Evolutionary conservation across 306 rosid genomes (phyloP).

Genomic region (Styphnolobium japonicum): DNA sequence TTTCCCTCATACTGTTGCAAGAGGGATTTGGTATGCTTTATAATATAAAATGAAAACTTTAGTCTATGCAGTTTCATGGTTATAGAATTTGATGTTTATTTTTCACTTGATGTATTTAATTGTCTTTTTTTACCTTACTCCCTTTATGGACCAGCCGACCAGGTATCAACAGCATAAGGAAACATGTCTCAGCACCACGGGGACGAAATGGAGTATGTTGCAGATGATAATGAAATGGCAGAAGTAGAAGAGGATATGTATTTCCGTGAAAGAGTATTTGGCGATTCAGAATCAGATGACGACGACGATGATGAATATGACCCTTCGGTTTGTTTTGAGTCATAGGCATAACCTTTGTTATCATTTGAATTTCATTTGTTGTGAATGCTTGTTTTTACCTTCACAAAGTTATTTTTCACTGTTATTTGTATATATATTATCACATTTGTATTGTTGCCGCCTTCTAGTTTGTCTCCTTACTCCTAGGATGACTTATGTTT

Average conservation of each 20-base stretch:
- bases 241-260: conserved; percentile 34
- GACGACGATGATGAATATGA: conserved; percentile 28
- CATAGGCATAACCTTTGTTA: background rate
- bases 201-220: conserved; percentile 23
- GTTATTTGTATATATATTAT: background rate
- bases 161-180: conserved; percentile 7
- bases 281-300: conserved; percentile 37
- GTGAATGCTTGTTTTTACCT: background rate
- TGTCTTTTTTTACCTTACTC: background rate
- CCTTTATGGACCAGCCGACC: conserved; percentile 13
- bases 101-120: background rate
- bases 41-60: background rate
- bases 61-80: background rate
- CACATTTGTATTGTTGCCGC: background rate
- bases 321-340: conserved; percentile 29
- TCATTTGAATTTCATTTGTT: background rate
- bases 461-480: background rate
- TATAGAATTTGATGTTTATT: background rate
- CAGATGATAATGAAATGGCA: conserved; percentile 41
- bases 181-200: conserved; percentile 31
- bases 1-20: background rate
- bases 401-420: background rate
- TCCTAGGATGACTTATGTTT: background rate
- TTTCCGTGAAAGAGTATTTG: conserved; percentile 28
- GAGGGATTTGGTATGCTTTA: background rate